Percentiles rank a stretch among this genome's conserved stretches.
phyloP scores from a whole-genome alignment of 1,284 basidiomycete genomes.

The Papiliotrema fonsecae region DNA sequence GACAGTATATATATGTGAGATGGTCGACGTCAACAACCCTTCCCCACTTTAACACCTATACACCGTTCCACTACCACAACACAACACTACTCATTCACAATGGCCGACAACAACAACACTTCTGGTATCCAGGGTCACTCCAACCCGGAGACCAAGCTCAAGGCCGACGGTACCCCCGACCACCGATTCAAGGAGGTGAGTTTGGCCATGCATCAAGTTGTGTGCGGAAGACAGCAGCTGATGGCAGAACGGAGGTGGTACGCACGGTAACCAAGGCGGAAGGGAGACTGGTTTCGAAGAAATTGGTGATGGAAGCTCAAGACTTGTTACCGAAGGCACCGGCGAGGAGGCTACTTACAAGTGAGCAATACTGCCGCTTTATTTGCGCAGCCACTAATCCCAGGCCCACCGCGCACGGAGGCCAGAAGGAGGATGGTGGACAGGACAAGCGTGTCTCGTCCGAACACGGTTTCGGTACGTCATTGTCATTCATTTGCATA shows the following conservation, averaged over 20 bases:
- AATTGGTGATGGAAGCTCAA: constrained; percentile 37
- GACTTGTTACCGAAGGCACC: constrained; percentile 36
- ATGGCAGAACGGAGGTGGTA: constrained; percentile 36
- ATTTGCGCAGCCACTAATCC: not conserved
- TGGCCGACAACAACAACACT: constrained; percentile 16
- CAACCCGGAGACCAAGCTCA: constrained; percentile 29
- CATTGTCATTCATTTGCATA: not conserved
- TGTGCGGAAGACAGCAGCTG: too few relatives aligned
- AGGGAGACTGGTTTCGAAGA: constrained; percentile 30
- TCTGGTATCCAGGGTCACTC: constrained; percentile 20
- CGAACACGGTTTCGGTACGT: constrained; percentile 24
- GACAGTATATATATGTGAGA: too few relatives aligned
- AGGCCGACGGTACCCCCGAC: constrained; percentile 34
- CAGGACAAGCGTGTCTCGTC: constrained; percentile 33
- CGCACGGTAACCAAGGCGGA: constrained; percentile 35
- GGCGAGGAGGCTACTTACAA: constrained; percentile 39
- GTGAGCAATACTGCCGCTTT: constrained; percentile 11
- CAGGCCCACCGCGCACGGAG: constrained; percentile 35
- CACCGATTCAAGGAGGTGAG: constrained; percentile 42
- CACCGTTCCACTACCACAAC: not conserved
- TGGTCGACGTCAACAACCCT: not conserved
- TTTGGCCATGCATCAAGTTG: too few relatives aligned
- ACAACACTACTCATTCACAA: not conserved
- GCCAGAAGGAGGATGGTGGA: constrained; percentile 33
- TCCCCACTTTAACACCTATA: not conserved